Base-by-base conservation (phyloP, 2,329 filamentous ascomycete species). In the Aspergillus sp. region DNA sequence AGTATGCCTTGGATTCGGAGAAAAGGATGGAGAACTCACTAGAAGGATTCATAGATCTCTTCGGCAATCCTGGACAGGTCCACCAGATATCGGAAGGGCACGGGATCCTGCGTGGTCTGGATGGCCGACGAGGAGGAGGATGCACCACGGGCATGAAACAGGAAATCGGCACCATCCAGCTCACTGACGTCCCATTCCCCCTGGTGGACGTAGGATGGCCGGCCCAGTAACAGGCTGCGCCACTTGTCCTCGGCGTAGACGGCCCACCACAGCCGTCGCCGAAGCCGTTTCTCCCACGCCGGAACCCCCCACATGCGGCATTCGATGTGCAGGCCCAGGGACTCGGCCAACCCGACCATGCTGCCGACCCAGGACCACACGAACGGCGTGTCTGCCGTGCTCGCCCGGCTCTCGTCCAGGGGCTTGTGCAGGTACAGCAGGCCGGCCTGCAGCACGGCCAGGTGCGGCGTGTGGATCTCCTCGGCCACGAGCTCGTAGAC, bases 211-310 rank as follows among this genome's bases (percentile, higher is more conserved):
- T 68, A 71, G 1, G 71, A 64, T 2, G 72, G 71, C 2, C 69
- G 62, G 0, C 72, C 72, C 52, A 65, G 57, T 5, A 73, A 60
- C n/a, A 75, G 50, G 9, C 65, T 65, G 3, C 64, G 60, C 66
- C 71, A 74, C 54, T 71, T 74, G 34, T 75, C 72, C 50, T 74
- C 68, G 14, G 66, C 56, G 45, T 72, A 75, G 4, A 74, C 57
- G 5, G 69, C 69, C 72, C 72, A 75, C 71, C 72, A 75, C 6
- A 75, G 56, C 5, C 72, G 61, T 17, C 69, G 58, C 2, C 72
- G 66, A 6, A 74, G 60, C 9, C 70, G 62, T 48, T 72, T 72
- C 48, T 74, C 71, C 64, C 68, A 70, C 2, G 62, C 57, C 1
- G 71, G 71, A 40, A 74, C 67, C 3, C 69, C 70, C 67, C 71